Percentiles rank a stretch among this genome's conserved stretches.
Evolutionary conservation across 352 stramenopile genomes (phyloP).

Genomic region (Blastocystis sp.): DNA sequence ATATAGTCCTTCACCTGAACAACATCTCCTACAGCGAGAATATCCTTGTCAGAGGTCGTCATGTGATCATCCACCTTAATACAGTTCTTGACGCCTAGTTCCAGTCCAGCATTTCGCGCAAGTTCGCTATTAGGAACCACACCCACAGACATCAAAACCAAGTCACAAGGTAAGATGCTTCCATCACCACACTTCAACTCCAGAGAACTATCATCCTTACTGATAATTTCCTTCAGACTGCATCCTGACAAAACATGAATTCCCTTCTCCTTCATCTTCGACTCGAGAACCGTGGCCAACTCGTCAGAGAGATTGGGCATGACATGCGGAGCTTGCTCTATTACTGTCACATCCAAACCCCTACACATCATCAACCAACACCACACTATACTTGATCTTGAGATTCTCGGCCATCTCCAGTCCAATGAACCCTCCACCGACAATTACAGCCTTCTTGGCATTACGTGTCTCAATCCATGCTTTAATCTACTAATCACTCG

Average conservation of each 20-base stretch:
- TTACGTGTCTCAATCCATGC: slow-evolving; percentile 66
- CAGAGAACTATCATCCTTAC: slow-evolving; percentile 63
- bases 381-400: slow-evolving; percentile 51
- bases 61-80: slow-evolving; percentile 70
- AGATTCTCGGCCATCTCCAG: slow-evolving; percentile 73
- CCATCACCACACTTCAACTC: slow-evolving; percentile 65
- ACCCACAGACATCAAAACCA: slow-evolving; percentile 70
- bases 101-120: slow-evolving; percentile 68
- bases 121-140: slow-evolving; percentile 69
- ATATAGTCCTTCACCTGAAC: slow-evolving; percentile 65
- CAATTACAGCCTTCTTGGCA: slow-evolving; percentile 68
- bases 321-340: slow-evolving; percentile 70
- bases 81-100: slow-evolving; percentile 65
- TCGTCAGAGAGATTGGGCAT: slow-evolving; percentile 69
- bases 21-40: slow-evolving; percentile 71
- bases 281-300: slow-evolving; percentile 69
- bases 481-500: slow-evolving; percentile 69
- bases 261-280: slow-evolving; percentile 65
- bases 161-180: slow-evolving; percentile 66
- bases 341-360: slow-evolving; percentile 68
- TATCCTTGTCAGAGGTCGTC: slow-evolving; percentile 66
- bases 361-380: background rate
- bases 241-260: slow-evolving; percentile 68
- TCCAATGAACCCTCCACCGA: slow-evolving; percentile 71
- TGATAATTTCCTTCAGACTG: slow-evolving; percentile 55